phyloP scores from a whole-genome alignment of 1,139 yeast genomes.

The Hansenula lynferdii region DNA sequence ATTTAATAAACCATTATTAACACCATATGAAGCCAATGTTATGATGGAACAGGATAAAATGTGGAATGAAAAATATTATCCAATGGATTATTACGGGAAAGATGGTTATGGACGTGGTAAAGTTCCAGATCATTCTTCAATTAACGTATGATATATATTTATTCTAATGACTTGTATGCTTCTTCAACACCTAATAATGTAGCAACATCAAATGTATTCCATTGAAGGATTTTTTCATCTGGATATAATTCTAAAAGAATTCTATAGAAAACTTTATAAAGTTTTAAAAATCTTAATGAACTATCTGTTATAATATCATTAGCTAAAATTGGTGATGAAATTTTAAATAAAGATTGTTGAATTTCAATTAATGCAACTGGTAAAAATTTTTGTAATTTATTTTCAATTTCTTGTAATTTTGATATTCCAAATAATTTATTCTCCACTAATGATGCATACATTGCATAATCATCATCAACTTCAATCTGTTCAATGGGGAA shows the following conservation, averaged over 20 bases:
- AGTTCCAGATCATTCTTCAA: constrained; percentile 40
- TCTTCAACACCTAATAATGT: constrained; percentile 58
- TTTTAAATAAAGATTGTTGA: constrained; percentile 47
- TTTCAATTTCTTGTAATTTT: constrained; percentile 37
- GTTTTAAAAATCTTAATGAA: constrained; percentile 43
- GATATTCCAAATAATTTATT: constrained; percentile 52
- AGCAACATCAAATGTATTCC: constrained; percentile 58
- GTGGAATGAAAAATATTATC: constrained; percentile 68
- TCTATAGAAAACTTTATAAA: constrained; percentile 50
- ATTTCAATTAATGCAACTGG: constrained; percentile 62
- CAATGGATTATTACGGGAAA: constrained; percentile 91
- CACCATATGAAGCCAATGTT: constrained; percentile 97
- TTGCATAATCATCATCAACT: constrained; percentile 41
- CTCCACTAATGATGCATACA: constrained; percentile 61
- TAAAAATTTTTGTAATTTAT: constrained; percentile 41
- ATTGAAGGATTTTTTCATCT: constrained; percentile 32
- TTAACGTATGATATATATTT: constrained; percentile 3
- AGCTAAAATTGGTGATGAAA: constrained; percentile 60
- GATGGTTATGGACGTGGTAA: constrained; percentile 94
- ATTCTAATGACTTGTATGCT: constrained; percentile 5
- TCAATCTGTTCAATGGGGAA: constrained; percentile 49
- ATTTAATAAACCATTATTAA: constrained; percentile 81
- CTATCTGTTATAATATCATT: constrained; percentile 48
- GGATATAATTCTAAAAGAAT: constrained; percentile 30
- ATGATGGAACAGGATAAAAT: constrained; percentile 66